Conservation (phyloP, 768 basidiomycete genomes). For the Boletus bicolor region DNA sequence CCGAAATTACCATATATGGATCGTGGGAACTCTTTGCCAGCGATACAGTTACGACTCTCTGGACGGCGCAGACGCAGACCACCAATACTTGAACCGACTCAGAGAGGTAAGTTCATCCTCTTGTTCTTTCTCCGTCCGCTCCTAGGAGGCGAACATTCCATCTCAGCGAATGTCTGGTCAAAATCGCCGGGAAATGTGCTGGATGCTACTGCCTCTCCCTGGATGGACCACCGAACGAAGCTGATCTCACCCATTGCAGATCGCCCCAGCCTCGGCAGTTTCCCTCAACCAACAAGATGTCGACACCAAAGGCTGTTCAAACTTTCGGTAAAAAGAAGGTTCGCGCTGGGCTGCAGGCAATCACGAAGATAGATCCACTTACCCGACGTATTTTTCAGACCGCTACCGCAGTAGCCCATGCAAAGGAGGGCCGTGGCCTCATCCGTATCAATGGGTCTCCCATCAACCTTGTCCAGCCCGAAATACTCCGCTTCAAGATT, state of each 20-base stretch:
- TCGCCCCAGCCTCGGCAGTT: conserved; percentile 15
- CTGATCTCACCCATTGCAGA: conserved; percentile 25
- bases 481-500: conserved; percentile 95
- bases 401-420: conserved; percentile 96
- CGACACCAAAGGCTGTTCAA: conserved; percentile 86
- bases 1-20: conserved; percentile 18
- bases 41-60: not conserved
- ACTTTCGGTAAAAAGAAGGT: conserved; percentile 99
- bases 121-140: not conserved
- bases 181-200: conserved; percentile 32
- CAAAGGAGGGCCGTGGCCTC: conserved; percentile 92
- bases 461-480: conserved; percentile 92
- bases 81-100: conserved; percentile 31
- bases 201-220: conserved; percentile 35
- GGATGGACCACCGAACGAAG: conserved; percentile 35
- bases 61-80: conserved; percentile 2
- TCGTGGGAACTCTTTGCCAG: conserved; percentile 24
- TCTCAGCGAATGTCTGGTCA: not conserved
- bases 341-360: conserved; percentile 23
- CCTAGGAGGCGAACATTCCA: not conserved
- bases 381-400: conserved; percentile 51
- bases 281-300: conserved; percentile 51
- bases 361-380: not conserved
- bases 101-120: conserved; percentile 38
- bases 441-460: conserved; percentile 97